phyloP scores from a whole-genome alignment of 768 basidiomycete genomes.

The Tremella fuciformis region DNA sequence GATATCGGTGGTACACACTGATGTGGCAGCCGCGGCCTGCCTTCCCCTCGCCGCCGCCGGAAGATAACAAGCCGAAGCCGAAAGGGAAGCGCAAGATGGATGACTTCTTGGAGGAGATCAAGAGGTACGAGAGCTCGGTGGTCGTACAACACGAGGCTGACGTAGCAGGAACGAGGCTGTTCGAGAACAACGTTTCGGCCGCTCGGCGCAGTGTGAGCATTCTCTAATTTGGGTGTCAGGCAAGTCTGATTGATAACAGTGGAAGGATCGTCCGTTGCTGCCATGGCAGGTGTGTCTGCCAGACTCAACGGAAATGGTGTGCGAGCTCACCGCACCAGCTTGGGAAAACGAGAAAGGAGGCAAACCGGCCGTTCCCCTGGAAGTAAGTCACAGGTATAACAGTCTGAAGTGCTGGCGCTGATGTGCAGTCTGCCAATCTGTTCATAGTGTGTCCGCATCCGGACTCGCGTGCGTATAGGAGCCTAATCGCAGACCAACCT shows the following conservation, averaged over 20 bases:
- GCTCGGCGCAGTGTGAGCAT: constrained; percentile 43
- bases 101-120: constrained; percentile 91
- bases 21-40: constrained; percentile 10
- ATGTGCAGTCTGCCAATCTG: constrained; percentile 78
- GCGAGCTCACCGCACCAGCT: constrained; percentile 55
- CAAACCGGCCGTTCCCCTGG: constrained; percentile 81
- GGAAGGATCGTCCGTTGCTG: constrained; percentile 71
- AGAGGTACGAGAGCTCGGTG: constrained; percentile 59
- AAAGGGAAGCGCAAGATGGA: constrained; percentile 98
- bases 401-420: constrained; percentile 9
- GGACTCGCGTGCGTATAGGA: neutral
- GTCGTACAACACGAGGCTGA: constrained; percentile 1
- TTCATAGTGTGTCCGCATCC: constrained; percentile 64
- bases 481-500: constrained; percentile 62
- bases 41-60: constrained; percentile 63
- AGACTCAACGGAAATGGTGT: neutral
- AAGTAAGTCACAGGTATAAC: constrained; percentile 57
- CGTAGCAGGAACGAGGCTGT: constrained; percentile 80
- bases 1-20: neutral
- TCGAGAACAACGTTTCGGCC: constrained; percentile 72
- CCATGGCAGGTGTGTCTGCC: constrained; percentile 69
- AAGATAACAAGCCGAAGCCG: constrained; percentile 58
- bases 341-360: constrained; percentile 89
- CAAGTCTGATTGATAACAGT: constrained; percentile 17
- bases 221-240: neutral